Percentiles rank a stretch among this genome's conserved stretches.
These are phyloP conservation scores for Taphrina wiesneri DNA, from an alignment of 1,139 yeast genomes.

Conservation along the genomic window DNA sequence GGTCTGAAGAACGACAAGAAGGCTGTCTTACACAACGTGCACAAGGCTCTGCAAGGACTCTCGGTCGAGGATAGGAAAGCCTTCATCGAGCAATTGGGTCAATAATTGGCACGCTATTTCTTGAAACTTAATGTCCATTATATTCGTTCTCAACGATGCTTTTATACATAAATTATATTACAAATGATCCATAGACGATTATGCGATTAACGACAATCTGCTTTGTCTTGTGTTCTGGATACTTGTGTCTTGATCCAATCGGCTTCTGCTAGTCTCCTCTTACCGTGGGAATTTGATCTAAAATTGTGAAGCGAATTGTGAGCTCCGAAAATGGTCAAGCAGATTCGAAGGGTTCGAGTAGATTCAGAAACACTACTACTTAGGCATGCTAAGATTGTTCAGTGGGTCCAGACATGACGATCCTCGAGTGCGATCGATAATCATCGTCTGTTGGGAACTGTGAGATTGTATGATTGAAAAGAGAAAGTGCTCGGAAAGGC, in stretches of 20 bases:
- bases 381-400: too few species aligned
- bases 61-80: slow-evolving; percentile 31
- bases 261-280: background rate
- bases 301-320: background rate
- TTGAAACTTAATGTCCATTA: too few species aligned
- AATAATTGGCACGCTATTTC: background rate
- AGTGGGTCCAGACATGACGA: too few species aligned
- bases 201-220: background rate
- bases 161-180: background rate
- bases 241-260: background rate
- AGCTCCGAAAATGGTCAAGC: background rate
- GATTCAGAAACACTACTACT: too few species aligned
- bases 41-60: slow-evolving; percentile 31
- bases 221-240: background rate
- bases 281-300: background rate
- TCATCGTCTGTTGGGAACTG: too few species aligned
- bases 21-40: slow-evolving; percentile 27
- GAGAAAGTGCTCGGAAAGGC: slow-evolving; percentile 6
- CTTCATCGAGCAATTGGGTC: slow-evolving; percentile 12
- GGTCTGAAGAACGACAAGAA: slow-evolving; percentile 20
- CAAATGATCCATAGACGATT: background rate
- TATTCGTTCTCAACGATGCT: too few species aligned
- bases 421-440: too few species aligned
- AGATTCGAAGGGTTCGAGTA: background rate
- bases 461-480: slow-evolving; percentile 2